A percentile compares a stretch with the other conserved stretches of the same genome.
These are phyloP conservation scores for Monosporozyma unispora DNA, from an alignment of 805 yeast genomes.

Conservation along the genomic window DNA sequence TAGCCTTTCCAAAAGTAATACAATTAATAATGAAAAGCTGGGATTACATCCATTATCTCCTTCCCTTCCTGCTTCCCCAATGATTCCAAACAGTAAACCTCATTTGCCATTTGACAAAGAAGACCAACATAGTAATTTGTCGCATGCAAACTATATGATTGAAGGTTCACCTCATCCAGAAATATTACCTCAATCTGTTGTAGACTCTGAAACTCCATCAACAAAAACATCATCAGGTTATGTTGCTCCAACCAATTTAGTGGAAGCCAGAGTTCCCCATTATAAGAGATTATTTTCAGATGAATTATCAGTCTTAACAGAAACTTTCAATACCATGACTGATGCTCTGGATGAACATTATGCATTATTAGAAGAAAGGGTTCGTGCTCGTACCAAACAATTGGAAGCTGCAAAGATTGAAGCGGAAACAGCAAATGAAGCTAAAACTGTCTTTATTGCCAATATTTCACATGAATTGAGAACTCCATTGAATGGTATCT, in stretches of 20 bases:
- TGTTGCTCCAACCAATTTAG: constrained; percentile 29
- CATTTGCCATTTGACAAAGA: background rate
- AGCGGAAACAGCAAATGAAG: constrained; percentile 94
- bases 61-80: background rate
- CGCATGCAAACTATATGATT: background rate
- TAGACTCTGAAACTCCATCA: constrained; percentile 3
- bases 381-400: constrained; percentile 75
- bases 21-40: background rate
- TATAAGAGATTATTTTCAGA: constrained; percentile 53
- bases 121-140: background rate
- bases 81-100: background rate
- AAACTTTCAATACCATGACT: constrained; percentile 86
- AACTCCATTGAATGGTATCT: constrained; percentile 91
- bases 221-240: constrained; percentile 15
- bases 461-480: constrained; percentile 89
- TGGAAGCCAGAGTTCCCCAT: constrained; percentile 37
- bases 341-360: constrained; percentile 81
- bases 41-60: background rate
- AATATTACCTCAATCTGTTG: background rate
- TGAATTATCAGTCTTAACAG: constrained; percentile 80
- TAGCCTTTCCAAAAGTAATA: background rate
- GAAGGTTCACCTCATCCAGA: constrained; percentile 5
- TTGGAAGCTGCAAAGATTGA: constrained; percentile 78
- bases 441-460: constrained; percentile 88
- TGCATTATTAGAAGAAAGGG: constrained; percentile 78